A percentile compares a stretch with the other conserved stretches of the same genome.
phyloP scores from a whole-genome alignment of 768 basidiomycete species.

The Lactifluus pinguis region DNA sequence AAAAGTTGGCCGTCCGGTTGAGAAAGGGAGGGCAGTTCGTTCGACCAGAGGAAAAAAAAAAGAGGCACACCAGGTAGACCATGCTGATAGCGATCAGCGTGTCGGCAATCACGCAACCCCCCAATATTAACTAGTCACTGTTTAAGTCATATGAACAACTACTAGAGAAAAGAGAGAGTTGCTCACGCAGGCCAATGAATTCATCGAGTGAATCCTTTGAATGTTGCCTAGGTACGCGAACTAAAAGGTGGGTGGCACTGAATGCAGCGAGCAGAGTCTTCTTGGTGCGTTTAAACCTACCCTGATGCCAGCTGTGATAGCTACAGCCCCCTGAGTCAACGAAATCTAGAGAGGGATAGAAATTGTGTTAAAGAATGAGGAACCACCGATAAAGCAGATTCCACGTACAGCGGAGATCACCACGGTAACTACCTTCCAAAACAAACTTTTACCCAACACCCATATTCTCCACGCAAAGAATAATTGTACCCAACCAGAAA shows the following conservation, averaged over 20 bases:
- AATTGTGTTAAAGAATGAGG: neutral
- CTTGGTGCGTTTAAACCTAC: neutral
- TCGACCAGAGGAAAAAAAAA: neutral
- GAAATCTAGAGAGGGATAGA: neutral
- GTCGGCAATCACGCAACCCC: neutral
- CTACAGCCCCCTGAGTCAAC: neutral
- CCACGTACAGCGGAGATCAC: neutral
- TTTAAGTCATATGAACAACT: neutral
- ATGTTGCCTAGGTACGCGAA: neutral
- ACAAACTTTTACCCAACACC: neutral
- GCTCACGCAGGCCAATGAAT: neutral
- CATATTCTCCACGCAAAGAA: constrained; percentile 6
- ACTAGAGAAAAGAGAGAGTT: neutral
- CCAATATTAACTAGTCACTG: neutral
- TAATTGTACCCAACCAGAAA: neutral
- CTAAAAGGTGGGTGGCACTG: neutral
- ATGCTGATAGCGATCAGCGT: neutral
- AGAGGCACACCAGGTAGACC: constrained; percentile 2
- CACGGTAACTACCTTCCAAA: neutral
- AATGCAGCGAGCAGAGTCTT: neutral
- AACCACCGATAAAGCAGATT: neutral
- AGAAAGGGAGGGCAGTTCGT: neutral
- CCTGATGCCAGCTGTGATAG: neutral
- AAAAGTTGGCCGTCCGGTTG: neutral
- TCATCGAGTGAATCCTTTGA: neutral